Conservation (phyloP, 2,329 filamentous ascomycete species). For the Beauveria rudraprayagi region DNA sequence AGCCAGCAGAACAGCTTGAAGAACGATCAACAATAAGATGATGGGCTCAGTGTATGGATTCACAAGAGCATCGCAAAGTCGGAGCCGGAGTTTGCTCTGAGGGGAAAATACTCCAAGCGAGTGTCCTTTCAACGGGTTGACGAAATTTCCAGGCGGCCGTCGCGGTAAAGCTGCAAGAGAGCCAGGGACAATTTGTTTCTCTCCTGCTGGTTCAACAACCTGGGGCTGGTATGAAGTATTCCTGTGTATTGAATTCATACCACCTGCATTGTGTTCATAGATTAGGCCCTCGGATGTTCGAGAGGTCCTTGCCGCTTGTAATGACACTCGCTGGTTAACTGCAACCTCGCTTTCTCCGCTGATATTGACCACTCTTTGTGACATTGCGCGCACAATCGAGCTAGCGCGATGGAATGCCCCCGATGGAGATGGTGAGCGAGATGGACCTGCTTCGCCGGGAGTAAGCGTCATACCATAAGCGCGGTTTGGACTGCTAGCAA, state of each 20-base stretch:
- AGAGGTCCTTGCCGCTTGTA: conserved; percentile 39
- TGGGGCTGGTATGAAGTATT: conserved; percentile 48
- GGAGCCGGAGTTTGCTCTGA: conserved; percentile 63
- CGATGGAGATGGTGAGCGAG: conserved; percentile 54
- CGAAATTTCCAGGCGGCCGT: conserved; percentile 14
- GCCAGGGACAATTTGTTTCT: conserved; percentile 33
- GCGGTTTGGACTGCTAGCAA: conserved; percentile 40
- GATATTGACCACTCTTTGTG: conserved; percentile 93
- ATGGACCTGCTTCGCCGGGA: conserved; percentile 45
- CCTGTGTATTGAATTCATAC: conserved; percentile 27
- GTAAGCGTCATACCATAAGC: conserved; percentile 50
- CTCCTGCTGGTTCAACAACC: conserved; percentile 32
- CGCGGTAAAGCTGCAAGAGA: conserved; percentile 14
- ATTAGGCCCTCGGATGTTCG: conserved; percentile 33
- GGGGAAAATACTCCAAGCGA: conserved; percentile 78
- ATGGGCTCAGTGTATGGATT: conserved; percentile 80
- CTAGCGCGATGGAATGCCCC: conserved; percentile 61
- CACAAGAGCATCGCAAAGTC: conserved; percentile 75
- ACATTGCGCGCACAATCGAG: conserved; percentile 78
- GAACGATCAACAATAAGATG: conserved; percentile 77
- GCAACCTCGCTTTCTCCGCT: conserved; percentile 78
- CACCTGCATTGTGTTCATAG: conserved; percentile 17
- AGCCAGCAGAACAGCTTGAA: conserved; percentile 82
- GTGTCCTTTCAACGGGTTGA: conserved; percentile 78
- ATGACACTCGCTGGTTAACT: conserved; percentile 62